A percentile compares a stretch with the other conserved stretches of the same genome.
Evolutionary conservation across 306 rosid genomes (phyloP).

Genomic region (Dalbergia cochinchinensis): DNA sequence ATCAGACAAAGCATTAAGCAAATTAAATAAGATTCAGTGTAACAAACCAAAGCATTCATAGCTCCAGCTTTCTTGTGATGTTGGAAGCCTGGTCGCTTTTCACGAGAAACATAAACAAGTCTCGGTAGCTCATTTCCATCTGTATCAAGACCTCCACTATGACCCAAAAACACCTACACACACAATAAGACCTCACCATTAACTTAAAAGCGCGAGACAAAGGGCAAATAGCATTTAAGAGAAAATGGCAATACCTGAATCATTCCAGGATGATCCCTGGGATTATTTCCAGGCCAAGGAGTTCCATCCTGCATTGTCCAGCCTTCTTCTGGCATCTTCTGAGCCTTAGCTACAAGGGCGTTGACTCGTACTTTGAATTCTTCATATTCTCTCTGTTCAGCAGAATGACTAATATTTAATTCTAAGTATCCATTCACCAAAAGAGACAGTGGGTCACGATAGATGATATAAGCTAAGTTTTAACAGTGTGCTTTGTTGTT

Average conservation of each 20-base stretch:
- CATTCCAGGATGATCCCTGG: conserved; percentile 99
- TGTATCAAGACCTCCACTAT: conserved; percentile 97
- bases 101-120: conserved; percentile 99
- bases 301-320: conserved; percentile 99
- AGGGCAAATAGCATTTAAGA: conserved; percentile 3
- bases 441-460: conserved; percentile 6
- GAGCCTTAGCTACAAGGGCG: conserved; percentile 95
- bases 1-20: neutral
- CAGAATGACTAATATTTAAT: conserved; percentile 34
- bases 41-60: conserved; percentile 97
- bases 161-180: conserved; percentile 93
- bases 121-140: conserved; percentile 99
- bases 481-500: neutral
- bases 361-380: conserved; percentile 92
- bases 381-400: conserved; percentile 93
- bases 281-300: conserved; percentile 98
- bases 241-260: conserved; percentile 75
- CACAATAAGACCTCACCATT: conserved; percentile 37
- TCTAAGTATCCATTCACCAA: neutral
- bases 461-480: neutral
- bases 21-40: conserved; percentile 27
- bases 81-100: conserved; percentile 98
- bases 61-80: conserved; percentile 99
- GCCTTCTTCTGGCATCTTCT: conserved; percentile 98
- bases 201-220: conserved; percentile 22